Evolutionary conservation across 345 rosid genomes (phyloP).

Genomic region (Hibiscus trionum): DNA sequence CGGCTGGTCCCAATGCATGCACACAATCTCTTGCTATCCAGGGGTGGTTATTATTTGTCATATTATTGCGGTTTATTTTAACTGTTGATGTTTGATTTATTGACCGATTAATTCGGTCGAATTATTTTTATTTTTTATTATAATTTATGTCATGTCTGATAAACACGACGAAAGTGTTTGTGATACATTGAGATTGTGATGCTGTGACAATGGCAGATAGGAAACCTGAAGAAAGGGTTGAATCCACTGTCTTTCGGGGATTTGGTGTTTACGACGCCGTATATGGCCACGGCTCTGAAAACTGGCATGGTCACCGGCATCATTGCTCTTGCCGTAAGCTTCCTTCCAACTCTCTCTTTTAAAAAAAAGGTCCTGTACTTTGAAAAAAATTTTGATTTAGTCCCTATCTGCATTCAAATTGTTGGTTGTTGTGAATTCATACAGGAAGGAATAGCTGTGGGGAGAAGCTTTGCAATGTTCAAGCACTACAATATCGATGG

Average conservation of each 20-base stretch:
- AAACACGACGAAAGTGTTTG: not conserved
- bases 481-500: constrained; percentile 90
- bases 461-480: constrained; percentile 88
- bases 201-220: constrained; percentile 41
- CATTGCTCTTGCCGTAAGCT: constrained; percentile 75
- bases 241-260: constrained; percentile 67
- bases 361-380: no score
- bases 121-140: not conserved
- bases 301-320: constrained; percentile 80
- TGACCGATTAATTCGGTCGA: no score
- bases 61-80: no score
- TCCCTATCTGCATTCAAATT: not conserved
- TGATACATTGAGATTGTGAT: not conserved
- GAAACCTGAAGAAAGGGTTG: constrained; percentile 68
- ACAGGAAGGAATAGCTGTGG: constrained; percentile 97
- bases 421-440: not conserved
- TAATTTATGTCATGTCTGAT: not conserved
- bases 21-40: not conserved
- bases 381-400: no score
- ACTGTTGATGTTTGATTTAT: no score
- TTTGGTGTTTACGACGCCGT: constrained; percentile 44
- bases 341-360: not conserved
- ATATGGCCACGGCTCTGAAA: constrained; percentile 47
- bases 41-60: not conserved
- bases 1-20: not conserved